Evolutionary conservation across 1,139 yeast species (phyloP), one percentile per base, ranked within the genome.

Genomic region (Yamadazyma friedrichii): DNA sequence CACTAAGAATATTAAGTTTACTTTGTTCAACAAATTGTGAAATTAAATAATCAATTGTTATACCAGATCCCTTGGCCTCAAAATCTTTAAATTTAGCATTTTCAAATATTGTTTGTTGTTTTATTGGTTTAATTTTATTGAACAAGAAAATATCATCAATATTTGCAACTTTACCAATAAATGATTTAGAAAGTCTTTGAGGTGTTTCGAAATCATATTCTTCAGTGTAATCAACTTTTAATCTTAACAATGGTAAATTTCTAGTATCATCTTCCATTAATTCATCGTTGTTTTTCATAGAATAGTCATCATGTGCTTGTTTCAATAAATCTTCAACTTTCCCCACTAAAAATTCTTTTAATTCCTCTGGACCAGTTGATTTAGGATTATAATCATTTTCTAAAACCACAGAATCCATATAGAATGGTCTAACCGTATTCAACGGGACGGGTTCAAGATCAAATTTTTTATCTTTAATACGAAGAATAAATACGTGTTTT

Each of bases 161-260:
- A 58, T 93, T 93, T 10, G 98, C 98, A 3, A 93, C 95, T 47
- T 73, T 74, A 0, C 96, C 97, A 6, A 88, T 95, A 69, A 91
- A 94, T 52, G 88, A 67, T 54, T 91, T 88, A 4, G 97, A 88
- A 51, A 93, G 88, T 46, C 97, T 65, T 42, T 95, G 73, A 0
- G 96, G 88, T 54, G 93, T 91, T 53, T 91, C 98, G 30, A 93
- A 88, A 51, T 89, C 96, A 54, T 78, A 91, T 4, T 91, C 95
- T 0, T 95, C 96, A 28, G 89, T 74, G 53, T 89, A 91, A 49
- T 93, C 97, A 0, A 93, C 97, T 33, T 89, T 70, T 17, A 94
- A 61, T 36, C 98, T 67, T 5, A 93, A 70, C 41, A 93, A 65
- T 0, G 99, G 99, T 26, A 89, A 62, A 0, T 95, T 94, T 41